phyloP scores from a whole-genome alignment of 2,329 filamentous ascomycete species.

The Stemphylium beticola region DNA sequence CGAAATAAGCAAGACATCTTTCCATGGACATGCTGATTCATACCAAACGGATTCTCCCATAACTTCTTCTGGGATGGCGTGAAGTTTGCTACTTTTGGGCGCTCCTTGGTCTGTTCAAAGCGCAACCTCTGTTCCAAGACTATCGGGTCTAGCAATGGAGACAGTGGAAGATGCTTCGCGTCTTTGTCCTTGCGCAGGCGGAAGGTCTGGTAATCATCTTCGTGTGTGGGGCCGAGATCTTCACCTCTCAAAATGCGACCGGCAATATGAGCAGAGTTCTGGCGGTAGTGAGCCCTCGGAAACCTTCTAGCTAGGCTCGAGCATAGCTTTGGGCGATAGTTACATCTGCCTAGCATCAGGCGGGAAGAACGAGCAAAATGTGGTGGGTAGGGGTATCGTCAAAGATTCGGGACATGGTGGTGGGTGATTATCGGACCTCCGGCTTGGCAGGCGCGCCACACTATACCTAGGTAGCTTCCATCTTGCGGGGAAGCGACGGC shows the following conservation, averaged over 20 bases:
- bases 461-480: conserved; percentile 18
- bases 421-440: conserved; percentile 23
- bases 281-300: conserved; percentile 16
- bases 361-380: conserved; percentile 2
- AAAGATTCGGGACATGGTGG: conserved; percentile 9
- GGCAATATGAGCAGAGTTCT: conserved; percentile 17
- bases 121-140: conserved; percentile 45
- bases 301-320: conserved; percentile 18
- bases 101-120: conserved; percentile 50
- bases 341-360: conserved; percentile 40
- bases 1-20: background rate
- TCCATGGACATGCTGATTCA: background rate
- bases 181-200: conserved; percentile 43
- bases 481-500: conserved; percentile 4
- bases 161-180: conserved; percentile 51
- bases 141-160: conserved; percentile 56
- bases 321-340: conserved; percentile 25
- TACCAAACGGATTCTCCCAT: conserved; percentile 69
- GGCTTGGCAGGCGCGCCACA: conserved; percentile 20
- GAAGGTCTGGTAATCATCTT: conserved; percentile 42
- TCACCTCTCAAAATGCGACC: conserved; percentile 22
- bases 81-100: conserved; percentile 50
- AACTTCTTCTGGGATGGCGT: conserved; percentile 65
- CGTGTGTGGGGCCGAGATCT: conserved; percentile 36
- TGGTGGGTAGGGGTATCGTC: background rate